A percentile compares a stretch with the other conserved stretches of the same genome.
Evolutionary conservation across 768 basidiomycete genomes (phyloP).

Genomic region (Tricholomella constricta): DNA sequence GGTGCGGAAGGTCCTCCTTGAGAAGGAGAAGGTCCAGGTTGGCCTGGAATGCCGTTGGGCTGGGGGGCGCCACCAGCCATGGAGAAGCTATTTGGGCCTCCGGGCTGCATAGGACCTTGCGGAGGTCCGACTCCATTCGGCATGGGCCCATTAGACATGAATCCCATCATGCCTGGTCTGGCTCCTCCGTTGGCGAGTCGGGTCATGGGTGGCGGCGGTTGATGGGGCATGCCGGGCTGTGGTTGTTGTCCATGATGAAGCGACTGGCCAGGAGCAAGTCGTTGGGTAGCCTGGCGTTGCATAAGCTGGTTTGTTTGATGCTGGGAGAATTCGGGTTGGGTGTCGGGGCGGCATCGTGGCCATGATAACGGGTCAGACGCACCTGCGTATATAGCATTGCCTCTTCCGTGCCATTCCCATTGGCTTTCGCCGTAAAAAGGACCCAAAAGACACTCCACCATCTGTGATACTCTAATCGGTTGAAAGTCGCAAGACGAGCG

Average conservation of each 20-base stretch:
- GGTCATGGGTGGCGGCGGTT: conserved; percentile 24
- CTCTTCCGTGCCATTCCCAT: conserved; percentile 64
- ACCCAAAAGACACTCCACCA: conserved; percentile 95
- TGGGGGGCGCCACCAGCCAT: conserved; percentile 30
- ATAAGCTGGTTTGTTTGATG: conserved; percentile 29
- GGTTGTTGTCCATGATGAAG: conserved; percentile 22
- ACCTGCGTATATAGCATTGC: conserved; percentile 74
- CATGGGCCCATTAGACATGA: conserved; percentile 27
- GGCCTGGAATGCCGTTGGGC: conserved; percentile 27
- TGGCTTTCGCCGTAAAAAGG: conserved; percentile 79
- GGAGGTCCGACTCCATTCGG: conserved; percentile 29
- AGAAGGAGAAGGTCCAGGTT: conserved; percentile 21
- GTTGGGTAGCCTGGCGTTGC: conserved; percentile 32
- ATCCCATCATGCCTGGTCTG: conserved; percentile 23
- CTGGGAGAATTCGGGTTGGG: conserved; percentile 7
- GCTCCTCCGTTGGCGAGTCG: conserved; percentile 22
- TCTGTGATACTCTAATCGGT: conserved; percentile 35
- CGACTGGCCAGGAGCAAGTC: conserved; percentile 24
- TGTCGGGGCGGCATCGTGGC: conserved; percentile 7
- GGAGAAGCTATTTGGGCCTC: conserved; percentile 21
- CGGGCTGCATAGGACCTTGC: conserved; percentile 21
- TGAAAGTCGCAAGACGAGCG: conserved; percentile 14
- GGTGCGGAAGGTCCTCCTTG: conserved; percentile 29
- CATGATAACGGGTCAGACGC: conserved; percentile 27
- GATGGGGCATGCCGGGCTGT: conserved; percentile 27